phyloP scores from a whole-genome alignment of 2,329 filamentous ascomycete genomes.

The Fusarium agapanthi region DNA sequence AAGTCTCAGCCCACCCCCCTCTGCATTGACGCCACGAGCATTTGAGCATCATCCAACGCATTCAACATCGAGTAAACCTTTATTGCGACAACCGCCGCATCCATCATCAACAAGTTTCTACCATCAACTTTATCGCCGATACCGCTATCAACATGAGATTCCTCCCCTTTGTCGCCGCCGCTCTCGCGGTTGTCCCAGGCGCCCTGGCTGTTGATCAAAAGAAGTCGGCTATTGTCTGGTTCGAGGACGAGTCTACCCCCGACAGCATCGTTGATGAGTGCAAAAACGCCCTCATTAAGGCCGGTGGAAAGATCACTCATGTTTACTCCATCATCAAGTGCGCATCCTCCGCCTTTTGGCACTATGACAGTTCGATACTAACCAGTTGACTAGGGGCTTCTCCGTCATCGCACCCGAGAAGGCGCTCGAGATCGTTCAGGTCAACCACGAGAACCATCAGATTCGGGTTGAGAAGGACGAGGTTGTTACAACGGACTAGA shows the following conservation, averaged over 20 bases:
- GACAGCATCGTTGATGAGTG: slow-evolving; percentile 74
- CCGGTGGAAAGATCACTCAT: slow-evolving; percentile 82
- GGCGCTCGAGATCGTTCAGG: slow-evolving; percentile 72
- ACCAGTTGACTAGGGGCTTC: slow-evolving; percentile 69
- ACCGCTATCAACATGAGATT: slow-evolving; percentile 68
- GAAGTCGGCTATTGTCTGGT: slow-evolving; percentile 82
- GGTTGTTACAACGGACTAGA: slow-evolving; percentile 59
- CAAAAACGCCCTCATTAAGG: slow-evolving; percentile 73
- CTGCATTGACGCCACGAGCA: slow-evolving; percentile 19
- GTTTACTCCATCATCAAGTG: slow-evolving; percentile 76
- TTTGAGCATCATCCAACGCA: background rate
- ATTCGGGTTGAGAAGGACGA: slow-evolving; percentile 78
- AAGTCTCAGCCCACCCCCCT: slow-evolving; percentile 19
- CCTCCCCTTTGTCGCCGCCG: slow-evolving; percentile 59
- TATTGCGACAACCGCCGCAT: background rate
- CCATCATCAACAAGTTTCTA: background rate
- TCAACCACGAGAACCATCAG: slow-evolving; percentile 61
- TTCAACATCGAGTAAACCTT: background rate
- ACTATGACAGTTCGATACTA: slow-evolving; percentile 30
- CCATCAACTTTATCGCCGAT: background rate
- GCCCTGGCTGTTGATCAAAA: slow-evolving; percentile 70
- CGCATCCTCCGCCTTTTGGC: slow-evolving; percentile 40
- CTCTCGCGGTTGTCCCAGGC: slow-evolving; percentile 67
- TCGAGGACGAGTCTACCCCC: slow-evolving; percentile 71
- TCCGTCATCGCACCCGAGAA: slow-evolving; percentile 76